Evolutionary conservation across 768 basidiomycete species (phyloP).

Genomic region (Podaxis sp.): DNA sequence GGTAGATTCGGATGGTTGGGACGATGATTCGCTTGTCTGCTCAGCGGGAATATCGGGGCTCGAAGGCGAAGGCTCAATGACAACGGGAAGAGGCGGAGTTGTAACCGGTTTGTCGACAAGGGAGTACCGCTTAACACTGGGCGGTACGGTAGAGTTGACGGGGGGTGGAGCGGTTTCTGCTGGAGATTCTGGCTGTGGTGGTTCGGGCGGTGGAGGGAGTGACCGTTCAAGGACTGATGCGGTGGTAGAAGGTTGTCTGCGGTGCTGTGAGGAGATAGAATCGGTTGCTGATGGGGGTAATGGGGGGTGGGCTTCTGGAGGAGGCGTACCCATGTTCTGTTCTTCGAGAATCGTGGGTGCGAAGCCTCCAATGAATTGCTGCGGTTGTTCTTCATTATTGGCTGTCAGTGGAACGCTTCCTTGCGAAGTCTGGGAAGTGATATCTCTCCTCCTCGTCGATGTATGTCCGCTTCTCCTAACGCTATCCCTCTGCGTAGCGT

Average conservation of each 20-base stretch:
- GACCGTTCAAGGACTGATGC: slow-evolving; percentile 10
- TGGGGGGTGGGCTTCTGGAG: slow-evolving; percentile 13
- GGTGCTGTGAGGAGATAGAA: slow-evolving; percentile 4
- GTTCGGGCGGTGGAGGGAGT: slow-evolving; percentile 18
- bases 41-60: slow-evolving; percentile 36
- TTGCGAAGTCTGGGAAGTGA: slow-evolving; percentile 27
- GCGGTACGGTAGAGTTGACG: slow-evolving; percentile 39
- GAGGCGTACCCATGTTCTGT: slow-evolving; percentile 10
- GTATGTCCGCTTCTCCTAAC: slow-evolving; percentile 22
- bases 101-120: slow-evolving; percentile 66
- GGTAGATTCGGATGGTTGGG: slow-evolving; percentile 29
- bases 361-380: slow-evolving; percentile 52
- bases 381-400: slow-evolving; percentile 23
- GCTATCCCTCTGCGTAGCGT: slow-evolving; percentile 28
- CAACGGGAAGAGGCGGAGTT: slow-evolving; percentile 36
- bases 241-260: slow-evolving; percentile 8
- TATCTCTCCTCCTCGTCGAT: slow-evolving; percentile 29
- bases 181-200: slow-evolving; percentile 13
- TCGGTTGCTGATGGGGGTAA: slow-evolving; percentile 18
- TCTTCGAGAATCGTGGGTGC: slow-evolving; percentile 27
- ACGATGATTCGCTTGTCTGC: slow-evolving; percentile 21
- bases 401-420: slow-evolving; percentile 17
- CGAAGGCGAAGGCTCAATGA: slow-evolving; percentile 48
- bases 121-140: slow-evolving; percentile 74
- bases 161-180: slow-evolving; percentile 20